These are phyloP conservation scores for Spencermartinsiella ligniputridi DNA, from an alignment of 1,139 yeast genomes.

Conservation along the genomic window DNA sequence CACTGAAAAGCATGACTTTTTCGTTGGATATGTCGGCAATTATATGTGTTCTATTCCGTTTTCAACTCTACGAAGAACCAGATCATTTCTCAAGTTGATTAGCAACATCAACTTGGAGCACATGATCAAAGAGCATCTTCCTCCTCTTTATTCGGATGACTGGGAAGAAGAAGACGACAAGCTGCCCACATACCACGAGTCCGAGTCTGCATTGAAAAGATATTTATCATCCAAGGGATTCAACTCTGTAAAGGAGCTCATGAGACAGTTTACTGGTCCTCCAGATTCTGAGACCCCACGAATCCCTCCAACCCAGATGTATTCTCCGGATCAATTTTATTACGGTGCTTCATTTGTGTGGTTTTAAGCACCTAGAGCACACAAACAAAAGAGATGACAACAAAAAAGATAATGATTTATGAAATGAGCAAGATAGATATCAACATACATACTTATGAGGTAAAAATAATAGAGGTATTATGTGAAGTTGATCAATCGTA, in stretches of 20 bases:
- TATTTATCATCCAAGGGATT: conserved; percentile 25
- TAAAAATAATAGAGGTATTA: too few relatives aligned
- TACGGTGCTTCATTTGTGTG: not conserved
- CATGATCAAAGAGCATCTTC: conserved; percentile 28
- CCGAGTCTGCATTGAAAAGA: conserved; percentile 27
- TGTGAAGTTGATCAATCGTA: too few relatives aligned
- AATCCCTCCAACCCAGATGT: conserved; percentile 1
- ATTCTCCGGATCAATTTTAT: not conserved
- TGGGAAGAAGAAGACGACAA: conserved; percentile 20
- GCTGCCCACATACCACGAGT: conserved; percentile 27
- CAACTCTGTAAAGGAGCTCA: conserved; percentile 1
- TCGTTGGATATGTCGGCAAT: conserved; percentile 23
- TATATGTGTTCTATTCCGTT: conserved; percentile 29
- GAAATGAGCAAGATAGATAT: too few relatives aligned
- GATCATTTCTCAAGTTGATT: conserved; percentile 28
- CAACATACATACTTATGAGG: too few relatives aligned
- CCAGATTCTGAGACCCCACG: conserved; percentile 3
- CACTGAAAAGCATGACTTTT: conserved; percentile 19
- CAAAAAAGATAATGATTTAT: too few relatives aligned
- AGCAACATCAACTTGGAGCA: conserved; percentile 32
- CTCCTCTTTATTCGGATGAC: conserved; percentile 26
- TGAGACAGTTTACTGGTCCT: conserved; percentile 6
- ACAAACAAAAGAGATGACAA: too few relatives aligned
- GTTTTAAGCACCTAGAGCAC: not conserved
- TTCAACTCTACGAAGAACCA: conserved; percentile 24